phyloP scores from a whole-genome alignment of 129 eudicot species.

The Tagetes patula region DNA sequence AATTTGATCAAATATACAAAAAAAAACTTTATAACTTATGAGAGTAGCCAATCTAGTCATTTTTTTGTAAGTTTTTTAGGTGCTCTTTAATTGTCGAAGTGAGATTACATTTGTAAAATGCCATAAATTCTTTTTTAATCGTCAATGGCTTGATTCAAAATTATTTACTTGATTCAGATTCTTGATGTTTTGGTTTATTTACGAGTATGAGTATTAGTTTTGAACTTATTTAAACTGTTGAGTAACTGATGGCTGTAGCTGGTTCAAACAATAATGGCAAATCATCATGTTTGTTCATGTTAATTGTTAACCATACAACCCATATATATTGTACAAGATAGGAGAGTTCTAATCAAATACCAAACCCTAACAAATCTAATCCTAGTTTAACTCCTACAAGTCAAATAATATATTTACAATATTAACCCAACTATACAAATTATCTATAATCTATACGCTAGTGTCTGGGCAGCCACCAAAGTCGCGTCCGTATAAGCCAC shows the following conservation, averaged over 20 bases:
- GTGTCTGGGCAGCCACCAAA: too few species aligned
- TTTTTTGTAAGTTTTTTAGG: slow-evolving; percentile 6
- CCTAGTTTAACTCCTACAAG: too few species aligned
- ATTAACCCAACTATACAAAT: too few species aligned
- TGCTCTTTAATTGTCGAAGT: background rate
- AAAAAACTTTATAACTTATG: background rate
- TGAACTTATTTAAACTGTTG: background rate
- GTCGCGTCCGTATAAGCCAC: too few species aligned
- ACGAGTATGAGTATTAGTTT: background rate
- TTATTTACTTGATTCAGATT: too few species aligned
- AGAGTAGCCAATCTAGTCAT: slow-evolving; percentile 21
- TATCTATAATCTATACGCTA: too few species aligned
- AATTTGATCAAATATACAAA: slow-evolving; percentile 13
- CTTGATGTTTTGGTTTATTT: too few species aligned
- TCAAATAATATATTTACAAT: too few species aligned
- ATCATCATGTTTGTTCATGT: background rate
- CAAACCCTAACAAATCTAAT: too few species aligned
- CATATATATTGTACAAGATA: too few species aligned
- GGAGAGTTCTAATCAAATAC: too few species aligned
- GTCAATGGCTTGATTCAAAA: slow-evolving; percentile 4
- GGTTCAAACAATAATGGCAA: background rate
- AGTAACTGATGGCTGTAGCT: slow-evolving; percentile 1
- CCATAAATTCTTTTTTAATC: background rate
- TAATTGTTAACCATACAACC: too few species aligned
- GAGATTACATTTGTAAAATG: slow-evolving; percentile 12